Conservation (phyloP, 768 basidiomycete species). For the Lactarius hengduanensis region DNA sequence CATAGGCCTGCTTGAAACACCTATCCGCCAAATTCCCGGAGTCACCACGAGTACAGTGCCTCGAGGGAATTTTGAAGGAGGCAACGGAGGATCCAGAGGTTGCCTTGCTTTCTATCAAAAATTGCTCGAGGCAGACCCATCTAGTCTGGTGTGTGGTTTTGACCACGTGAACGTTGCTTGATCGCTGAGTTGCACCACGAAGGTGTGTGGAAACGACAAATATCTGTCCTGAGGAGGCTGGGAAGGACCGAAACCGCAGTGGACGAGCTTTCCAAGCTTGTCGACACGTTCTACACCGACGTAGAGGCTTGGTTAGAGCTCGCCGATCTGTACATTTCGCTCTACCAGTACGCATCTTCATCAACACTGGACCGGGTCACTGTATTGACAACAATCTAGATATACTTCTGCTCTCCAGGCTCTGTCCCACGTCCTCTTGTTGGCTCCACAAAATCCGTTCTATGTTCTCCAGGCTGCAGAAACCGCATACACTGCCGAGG, state of each 20-base stretch:
- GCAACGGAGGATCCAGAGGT: conserved; percentile 54
- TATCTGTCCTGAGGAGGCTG: conserved; percentile 63
- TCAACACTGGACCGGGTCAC: neutral
- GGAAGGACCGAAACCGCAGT: conserved; percentile 67
- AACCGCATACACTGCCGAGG: conserved; percentile 77
- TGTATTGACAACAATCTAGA: conserved; percentile 40
- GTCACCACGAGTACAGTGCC: conserved; percentile 76
- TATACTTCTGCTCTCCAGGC: conserved; percentile 72
- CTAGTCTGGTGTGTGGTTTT: conserved; percentile 59
- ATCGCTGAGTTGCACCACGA: neutral
- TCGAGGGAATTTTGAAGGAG: conserved; percentile 79
- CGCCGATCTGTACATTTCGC: conserved; percentile 72
- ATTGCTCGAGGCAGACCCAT: conserved; percentile 59
- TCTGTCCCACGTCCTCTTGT: conserved; percentile 75
- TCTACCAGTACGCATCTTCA: conserved; percentile 59
- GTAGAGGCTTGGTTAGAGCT: conserved; percentile 87
- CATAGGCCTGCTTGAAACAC: conserved; percentile 59
- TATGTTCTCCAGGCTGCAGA: conserved; percentile 84
- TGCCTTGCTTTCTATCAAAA: conserved; percentile 64
- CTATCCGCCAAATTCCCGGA: conserved; percentile 67
- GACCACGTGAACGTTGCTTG: neutral
- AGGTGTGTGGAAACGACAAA: conserved; percentile 81
- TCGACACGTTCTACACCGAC: conserved; percentile 89
- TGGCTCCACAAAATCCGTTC: conserved; percentile 85
- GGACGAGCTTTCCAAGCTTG: conserved; percentile 64